phyloP scores from a whole-genome alignment of 495 filamentous ascomycete genomes.

The Aspergillus hancockii region DNA sequence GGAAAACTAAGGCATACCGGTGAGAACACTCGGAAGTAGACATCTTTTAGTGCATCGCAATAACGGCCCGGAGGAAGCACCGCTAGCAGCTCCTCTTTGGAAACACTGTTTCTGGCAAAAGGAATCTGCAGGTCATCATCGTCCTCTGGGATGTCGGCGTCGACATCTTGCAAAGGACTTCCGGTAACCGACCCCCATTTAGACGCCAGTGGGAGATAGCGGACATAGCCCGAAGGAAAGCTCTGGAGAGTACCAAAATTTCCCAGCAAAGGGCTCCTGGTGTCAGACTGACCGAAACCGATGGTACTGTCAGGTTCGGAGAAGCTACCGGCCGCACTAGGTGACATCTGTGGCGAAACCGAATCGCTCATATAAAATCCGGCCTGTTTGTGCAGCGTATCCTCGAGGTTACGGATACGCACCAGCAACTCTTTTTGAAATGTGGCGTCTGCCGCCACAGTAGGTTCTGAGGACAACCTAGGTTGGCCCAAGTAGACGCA shows the following conservation, averaged over 20 bases:
- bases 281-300: constrained; percentile 22
- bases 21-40: constrained; percentile 44
- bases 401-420: constrained; percentile 41
- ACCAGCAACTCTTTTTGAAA: constrained; percentile 40
- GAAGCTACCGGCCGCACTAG: constrained; percentile 35
- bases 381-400: constrained; percentile 39
- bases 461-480: constrained; percentile 36
- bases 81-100: constrained; percentile 33
- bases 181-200: constrained; percentile 38
- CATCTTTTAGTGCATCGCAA: constrained; percentile 41
- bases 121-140: constrained; percentile 42
- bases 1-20: constrained; percentile 27
- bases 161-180: constrained; percentile 30
- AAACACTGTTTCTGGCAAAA: constrained; percentile 29
- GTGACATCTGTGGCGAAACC: constrained; percentile 33
- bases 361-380: constrained; percentile 20
- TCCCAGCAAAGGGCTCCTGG: constrained; percentile 21
- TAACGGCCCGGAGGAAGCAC: constrained; percentile 41
- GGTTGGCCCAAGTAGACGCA: constrained; percentile 46
- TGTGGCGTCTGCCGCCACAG: constrained; percentile 23
- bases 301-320: constrained; percentile 32
- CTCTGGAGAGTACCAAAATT: constrained; percentile 36
- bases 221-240: constrained; percentile 41
- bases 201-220: constrained; percentile 39
- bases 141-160: constrained; percentile 37